phyloP scores from a whole-genome alignment of 164 flowering plant genomes.

The Vitis riparia region DNA sequence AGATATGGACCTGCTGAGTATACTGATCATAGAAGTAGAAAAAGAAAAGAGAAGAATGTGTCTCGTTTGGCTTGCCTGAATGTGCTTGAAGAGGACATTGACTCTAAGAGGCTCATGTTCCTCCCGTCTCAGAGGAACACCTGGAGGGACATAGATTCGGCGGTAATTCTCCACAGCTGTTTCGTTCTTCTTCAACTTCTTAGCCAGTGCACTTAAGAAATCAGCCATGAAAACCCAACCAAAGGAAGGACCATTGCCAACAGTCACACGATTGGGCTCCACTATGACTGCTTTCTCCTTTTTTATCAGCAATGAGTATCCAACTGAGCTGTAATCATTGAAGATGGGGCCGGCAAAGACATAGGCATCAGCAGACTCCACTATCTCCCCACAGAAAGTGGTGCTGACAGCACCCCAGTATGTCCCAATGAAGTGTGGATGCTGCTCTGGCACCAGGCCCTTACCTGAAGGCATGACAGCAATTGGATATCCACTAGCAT shows the following conservation, averaged over 20 bases:
- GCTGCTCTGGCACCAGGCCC: conserved; percentile 71
- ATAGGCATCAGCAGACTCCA: conserved; percentile 84
- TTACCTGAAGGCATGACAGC: conserved; percentile 77
- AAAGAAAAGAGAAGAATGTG: background rate
- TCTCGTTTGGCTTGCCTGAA: conserved; percentile 44
- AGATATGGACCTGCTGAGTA: background rate
- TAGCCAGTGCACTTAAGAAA: conserved; percentile 56
- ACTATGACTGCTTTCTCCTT: conserved; percentile 64
- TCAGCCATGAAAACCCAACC: conserved; percentile 78
- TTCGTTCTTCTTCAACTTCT: conserved; percentile 51
- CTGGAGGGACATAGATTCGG: conserved; percentile 63
- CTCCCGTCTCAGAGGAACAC: conserved; percentile 38
- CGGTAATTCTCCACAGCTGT: conserved; percentile 65
- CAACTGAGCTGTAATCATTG: conserved; percentile 78
- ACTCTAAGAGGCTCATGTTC: conserved; percentile 58
- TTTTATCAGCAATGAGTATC: conserved; percentile 67
- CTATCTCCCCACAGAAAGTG: conserved; percentile 64
- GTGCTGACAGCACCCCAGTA: conserved; percentile 85
- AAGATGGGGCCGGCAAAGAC: conserved; percentile 71
- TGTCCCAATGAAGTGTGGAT: conserved; percentile 70
- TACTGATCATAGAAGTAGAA: background rate
- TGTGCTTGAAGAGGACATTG: conserved; percentile 72
- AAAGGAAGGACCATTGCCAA: conserved; percentile 64
- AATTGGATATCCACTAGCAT: conserved; percentile 65
- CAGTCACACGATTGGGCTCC: conserved; percentile 67